These are phyloP conservation scores for Boletellus sp. DNA, from an alignment of 768 basidiomycete species.

Conservation along the genomic window DNA sequence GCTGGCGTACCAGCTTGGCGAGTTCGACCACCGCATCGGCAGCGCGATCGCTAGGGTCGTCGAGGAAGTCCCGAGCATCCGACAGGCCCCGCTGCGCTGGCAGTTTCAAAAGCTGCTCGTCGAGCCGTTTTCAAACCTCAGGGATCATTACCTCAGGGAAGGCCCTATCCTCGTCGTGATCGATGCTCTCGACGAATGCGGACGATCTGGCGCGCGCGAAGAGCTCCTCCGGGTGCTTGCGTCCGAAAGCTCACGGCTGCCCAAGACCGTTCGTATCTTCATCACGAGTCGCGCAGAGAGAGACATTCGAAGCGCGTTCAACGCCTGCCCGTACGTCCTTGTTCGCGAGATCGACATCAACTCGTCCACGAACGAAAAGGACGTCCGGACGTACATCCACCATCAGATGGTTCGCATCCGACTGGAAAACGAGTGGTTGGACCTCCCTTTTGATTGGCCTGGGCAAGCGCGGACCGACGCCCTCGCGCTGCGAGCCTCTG, in stretches of 20 bases:
- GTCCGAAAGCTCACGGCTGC: conserved; percentile 16
- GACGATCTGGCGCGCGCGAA: conserved; percentile 18
- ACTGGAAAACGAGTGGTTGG: conserved; percentile 25
- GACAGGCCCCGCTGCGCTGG: conserved; percentile 23
- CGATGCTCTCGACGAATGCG: conserved; percentile 36
- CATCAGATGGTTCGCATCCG: conserved; percentile 27
- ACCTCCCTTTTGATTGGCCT: conserved; percentile 29
- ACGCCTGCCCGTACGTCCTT: conserved; percentile 8
- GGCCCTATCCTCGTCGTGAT: conserved; percentile 33
- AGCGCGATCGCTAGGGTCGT: conserved; percentile 24
- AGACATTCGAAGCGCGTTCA: conserved; percentile 22
- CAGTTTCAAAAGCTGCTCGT: conserved; percentile 35
- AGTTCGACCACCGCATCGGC: conserved; percentile 31
- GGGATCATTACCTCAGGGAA: conserved; percentile 13
- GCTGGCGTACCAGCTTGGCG: conserved; percentile 33
- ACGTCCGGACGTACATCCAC: conserved; percentile 25
- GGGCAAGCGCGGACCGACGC: conserved; percentile 16
- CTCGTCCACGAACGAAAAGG: conserved; percentile 22
- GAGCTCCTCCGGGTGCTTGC: conserved; percentile 30
- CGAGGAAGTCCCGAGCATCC: conserved; percentile 27
- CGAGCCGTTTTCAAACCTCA: conserved; percentile 25
- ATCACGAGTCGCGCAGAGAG: conserved; percentile 33
- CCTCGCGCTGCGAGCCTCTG: conserved; percentile 28
- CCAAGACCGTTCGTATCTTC: conserved; percentile 29
- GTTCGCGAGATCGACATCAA: conserved; percentile 25